Conservation (phyloP, 176 grass and related monocot genomes). For the Leersia perrieri region DNA sequence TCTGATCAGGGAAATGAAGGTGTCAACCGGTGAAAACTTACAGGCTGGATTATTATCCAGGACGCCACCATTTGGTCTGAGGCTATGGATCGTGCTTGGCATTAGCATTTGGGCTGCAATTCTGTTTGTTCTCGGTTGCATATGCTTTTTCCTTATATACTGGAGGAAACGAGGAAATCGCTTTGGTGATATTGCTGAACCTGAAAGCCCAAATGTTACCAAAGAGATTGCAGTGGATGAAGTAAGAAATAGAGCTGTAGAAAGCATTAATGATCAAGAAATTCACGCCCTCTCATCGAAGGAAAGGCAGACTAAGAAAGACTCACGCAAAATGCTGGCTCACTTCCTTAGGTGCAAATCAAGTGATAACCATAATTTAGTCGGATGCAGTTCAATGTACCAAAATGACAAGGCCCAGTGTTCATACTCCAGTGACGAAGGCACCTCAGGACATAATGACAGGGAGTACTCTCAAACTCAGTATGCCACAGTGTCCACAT, state of each 20-base stretch:
- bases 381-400: conserved; percentile 50
- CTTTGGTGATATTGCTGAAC: conserved; percentile 42
- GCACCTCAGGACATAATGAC: conserved; percentile 37
- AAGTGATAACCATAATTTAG: conserved; percentile 56
- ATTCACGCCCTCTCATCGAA: conserved; percentile 26
- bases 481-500: conserved; percentile 49
- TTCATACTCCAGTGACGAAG: conserved; percentile 60
- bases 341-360: conserved; percentile 54
- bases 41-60: conserved; percentile 45
- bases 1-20: conserved; percentile 33
- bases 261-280: conserved; percentile 41
- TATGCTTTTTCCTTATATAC: conserved; percentile 56
- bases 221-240: conserved; percentile 70
- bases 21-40: conserved; percentile 44
- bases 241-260: conserved; percentile 36
- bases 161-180: conserved; percentile 40
- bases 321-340: conserved; percentile 45
- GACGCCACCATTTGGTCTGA: conserved; percentile 65
- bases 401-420: conserved; percentile 41
- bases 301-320: conserved; percentile 30
- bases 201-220: conserved; percentile 57
- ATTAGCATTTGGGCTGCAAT: conserved; percentile 54
- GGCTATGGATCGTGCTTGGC: conserved; percentile 71
- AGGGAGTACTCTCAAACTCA: conserved; percentile 43
- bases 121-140: conserved; percentile 51